phyloP scores from a whole-genome alignment of 2,329 filamentous ascomycete genomes.

The Hypomyces rosellus region DNA sequence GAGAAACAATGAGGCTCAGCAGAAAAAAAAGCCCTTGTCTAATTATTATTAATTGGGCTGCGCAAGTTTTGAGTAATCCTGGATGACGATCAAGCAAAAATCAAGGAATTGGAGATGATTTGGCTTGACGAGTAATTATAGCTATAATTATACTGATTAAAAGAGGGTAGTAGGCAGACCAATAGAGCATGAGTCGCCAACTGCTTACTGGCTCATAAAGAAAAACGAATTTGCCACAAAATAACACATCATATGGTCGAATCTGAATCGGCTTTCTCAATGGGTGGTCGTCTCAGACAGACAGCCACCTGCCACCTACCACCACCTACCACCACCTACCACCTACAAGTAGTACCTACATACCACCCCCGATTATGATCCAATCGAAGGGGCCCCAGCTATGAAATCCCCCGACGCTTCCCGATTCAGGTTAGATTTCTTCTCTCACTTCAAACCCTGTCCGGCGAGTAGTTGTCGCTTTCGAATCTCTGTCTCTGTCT shows the following conservation, averaged over 20 bases:
- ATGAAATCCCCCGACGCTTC: not conserved
- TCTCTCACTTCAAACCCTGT: conserved; percentile 1
- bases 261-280: not conserved
- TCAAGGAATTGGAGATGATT: no score
- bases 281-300: not conserved
- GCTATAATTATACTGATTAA: no score
- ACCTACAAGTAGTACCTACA: not conserved
- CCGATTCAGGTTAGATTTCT: conserved; percentile 7
- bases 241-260: not conserved
- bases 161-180: no score
- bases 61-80: no score
- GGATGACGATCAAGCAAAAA: no score
- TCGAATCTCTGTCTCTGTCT: no score
- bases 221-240: not conserved
- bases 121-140: no score
- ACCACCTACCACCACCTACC: no score
- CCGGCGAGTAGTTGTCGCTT: not conserved
- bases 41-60: no score
- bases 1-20: not conserved
- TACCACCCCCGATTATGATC: not conserved
- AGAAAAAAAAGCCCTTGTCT: not conserved
- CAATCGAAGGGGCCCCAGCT: not conserved
- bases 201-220: no score
- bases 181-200: no score
- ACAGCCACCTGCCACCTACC: no score